Evolutionary conservation across 2,329 filamentous ascomycete species (phyloP), one percentile per base, ranked within the genome.

Genomic region (Sporothrix phasma): DNA sequence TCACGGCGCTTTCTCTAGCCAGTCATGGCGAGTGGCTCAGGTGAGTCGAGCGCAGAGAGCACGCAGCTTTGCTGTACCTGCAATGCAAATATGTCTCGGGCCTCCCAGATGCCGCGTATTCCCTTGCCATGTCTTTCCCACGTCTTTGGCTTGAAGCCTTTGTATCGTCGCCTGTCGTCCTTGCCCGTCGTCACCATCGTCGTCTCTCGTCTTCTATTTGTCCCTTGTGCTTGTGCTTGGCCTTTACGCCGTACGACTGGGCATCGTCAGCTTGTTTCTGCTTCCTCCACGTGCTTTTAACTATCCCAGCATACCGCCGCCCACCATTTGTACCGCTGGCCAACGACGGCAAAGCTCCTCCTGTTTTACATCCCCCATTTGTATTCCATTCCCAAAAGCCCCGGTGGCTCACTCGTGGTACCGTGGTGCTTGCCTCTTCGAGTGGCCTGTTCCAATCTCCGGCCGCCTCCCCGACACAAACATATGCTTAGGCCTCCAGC

Each of bases 11-110:
- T 39, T 49, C 29, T 51, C 4, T 43, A 59, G 45, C 45, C 45
- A 61, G 59, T 45, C 59, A 61, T 61, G 59, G 59, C 59, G 3
- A 39, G 31, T 37, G 39, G n/a, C 19, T 49, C 59, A 61, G 45
- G 59, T 61, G 31, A 51, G 59, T 49, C 51, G 31, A 51, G 59
- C 41, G 11, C 6, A 17, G 10, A 22, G 24, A 22, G 6, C 15
- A 31, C 5, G 19, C 34, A 41, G 34, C 11, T 39, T n/a, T 58
- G 41, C 58, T 37, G 43, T 17, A 61, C 17, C 62, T 54, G 31
- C 53, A 29, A 46, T 63, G 46, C 56, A 61, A 61, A 54, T 39
- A 46, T 64, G 63, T 64, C 63, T 64, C 47, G 47, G 56, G 37
- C 10, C n/a, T 64, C 39, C 41, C 58, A 51, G 37, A 31, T 46